Base-by-base conservation (phyloP, 176 grass and related monocot genomes). In the Triticum timopheevii region DNA sequence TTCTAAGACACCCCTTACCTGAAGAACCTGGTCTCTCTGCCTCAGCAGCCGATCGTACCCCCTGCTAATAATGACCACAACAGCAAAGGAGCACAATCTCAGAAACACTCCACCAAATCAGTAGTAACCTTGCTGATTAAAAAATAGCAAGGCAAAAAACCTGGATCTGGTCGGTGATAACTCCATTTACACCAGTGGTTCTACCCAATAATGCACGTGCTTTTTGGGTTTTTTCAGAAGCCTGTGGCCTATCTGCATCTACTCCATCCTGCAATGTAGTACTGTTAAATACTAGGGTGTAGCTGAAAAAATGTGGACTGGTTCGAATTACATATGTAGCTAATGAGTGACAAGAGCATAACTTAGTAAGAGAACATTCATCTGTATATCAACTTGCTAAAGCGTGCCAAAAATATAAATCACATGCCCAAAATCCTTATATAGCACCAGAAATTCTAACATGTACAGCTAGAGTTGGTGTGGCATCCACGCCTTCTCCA, bases 1-100 rank as follows among this genome's bases (percentile, higher is more conserved):
- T 62, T 89, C 31, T 11, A 90, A 28, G 28, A 45, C 66, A 80
- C 58, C 80, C 61, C 69, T 91, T 88, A 99, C 97, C 97, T 73
- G 94, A 90, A 69, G 97, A 94, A 65, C 94, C 86, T 85, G 90
- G 94, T 85, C 90, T 94, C 71, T 99, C 97, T 13, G 85, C 61
- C 76, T 99, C 97, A 44, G 81, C 61, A 88, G 68, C 70, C 85
- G 94, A 86, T 59, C 85, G 90, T 87, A 85, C 87, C 27, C 88
- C 94, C 97, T 96, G 89, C 73, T 76, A n/a, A n/a, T 84, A 83
- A 70, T 83, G 35, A 65, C 10, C 62, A 84, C 30, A 87, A 76
- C 50, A 85, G 63, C 17, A 50, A 68, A 91, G 61, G 38, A 70
- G 35, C 44, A 49, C 10, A 27, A 77, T 30, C 45, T 85, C 20